phyloP scores from a whole-genome alignment of 2,329 filamentous ascomycete species.

The Clonostachys solani region DNA sequence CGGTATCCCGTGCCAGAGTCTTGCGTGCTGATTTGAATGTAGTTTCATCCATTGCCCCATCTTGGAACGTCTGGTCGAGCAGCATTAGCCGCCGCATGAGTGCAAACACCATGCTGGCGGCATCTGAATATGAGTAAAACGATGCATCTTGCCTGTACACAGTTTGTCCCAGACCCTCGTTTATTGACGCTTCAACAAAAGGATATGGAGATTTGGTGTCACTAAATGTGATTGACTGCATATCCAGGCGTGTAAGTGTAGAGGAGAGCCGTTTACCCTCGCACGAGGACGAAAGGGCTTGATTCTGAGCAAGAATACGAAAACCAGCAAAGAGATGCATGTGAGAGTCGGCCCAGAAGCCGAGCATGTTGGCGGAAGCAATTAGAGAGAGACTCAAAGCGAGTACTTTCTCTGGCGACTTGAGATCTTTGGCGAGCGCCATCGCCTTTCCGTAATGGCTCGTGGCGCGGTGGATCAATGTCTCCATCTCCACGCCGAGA shows the following conservation, averaged over 20 bases:
- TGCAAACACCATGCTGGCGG: not conserved
- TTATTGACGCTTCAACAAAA: conserved; percentile 5
- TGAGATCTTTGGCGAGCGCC: conserved; percentile 15
- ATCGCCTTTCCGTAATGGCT: conserved; percentile 19
- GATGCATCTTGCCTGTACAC: no score
- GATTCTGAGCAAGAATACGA: not conserved
- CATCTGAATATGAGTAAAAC: not conserved
- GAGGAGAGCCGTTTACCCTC: conserved; percentile 6
- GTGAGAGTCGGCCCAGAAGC: conserved; percentile 20
- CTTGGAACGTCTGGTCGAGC: not conserved
- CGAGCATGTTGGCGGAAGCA: conserved; percentile 22
- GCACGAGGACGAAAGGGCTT: not conserved
- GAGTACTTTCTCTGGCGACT: conserved; percentile 13
- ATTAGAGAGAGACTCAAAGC: conserved; percentile 23
- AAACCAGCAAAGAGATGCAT: conserved; percentile 23
- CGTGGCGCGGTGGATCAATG: conserved; percentile 11
- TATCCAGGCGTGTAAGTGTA: conserved; percentile 18
- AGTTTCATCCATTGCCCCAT: not conserved
- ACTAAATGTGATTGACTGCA: conserved; percentile 25
- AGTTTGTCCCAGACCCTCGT: no score
- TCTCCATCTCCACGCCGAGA: conserved; percentile 5
- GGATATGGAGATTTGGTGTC: conserved; percentile 22
- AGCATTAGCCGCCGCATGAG: conserved; percentile 1
- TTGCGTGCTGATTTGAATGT: not conserved
- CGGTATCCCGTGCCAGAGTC: not conserved